Conservation (phyloP, 108 stramenopile species). For the Discostella stelligeroides region DNA sequence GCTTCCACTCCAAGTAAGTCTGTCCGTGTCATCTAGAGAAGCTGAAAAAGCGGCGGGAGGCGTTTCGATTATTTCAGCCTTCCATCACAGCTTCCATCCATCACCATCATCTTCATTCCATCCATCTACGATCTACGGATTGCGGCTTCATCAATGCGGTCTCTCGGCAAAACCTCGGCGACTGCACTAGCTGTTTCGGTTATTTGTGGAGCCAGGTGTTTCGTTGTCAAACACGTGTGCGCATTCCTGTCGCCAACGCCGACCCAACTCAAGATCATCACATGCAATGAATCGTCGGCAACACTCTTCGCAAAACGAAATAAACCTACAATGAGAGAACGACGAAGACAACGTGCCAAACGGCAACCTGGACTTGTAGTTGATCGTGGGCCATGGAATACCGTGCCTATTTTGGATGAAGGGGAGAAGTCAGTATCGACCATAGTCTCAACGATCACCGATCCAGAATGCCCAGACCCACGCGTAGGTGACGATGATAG, state of each 20-base stretch:
- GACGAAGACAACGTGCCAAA: slow-evolving; percentile 34
- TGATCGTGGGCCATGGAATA: slow-evolving; percentile 19
- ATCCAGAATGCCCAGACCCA: not conserved
- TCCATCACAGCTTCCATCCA: not conserved
- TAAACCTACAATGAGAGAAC: slow-evolving; percentile 40
- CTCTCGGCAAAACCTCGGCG: not conserved
- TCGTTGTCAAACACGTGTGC: not conserved
- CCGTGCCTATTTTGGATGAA: slow-evolving; percentile 10
- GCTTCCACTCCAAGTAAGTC: no score
- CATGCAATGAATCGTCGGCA: not conserved
- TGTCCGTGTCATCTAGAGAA: not conserved
- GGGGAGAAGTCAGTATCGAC: slow-evolving; percentile 23
- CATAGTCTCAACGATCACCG: not conserved
- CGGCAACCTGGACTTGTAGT: slow-evolving; percentile 12
- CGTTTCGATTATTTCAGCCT: not conserved
- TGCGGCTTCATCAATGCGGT: not conserved
- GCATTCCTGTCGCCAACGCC: slow-evolving; percentile 12
- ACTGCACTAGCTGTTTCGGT: not conserved
- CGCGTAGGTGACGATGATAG: not conserved
- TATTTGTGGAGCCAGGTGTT: not conserved
- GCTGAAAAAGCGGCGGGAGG: not conserved
- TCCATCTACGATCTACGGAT: not conserved
- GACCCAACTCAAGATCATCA: slow-evolving; percentile 4
- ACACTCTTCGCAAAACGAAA: slow-evolving; percentile 33
- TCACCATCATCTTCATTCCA: not conserved